Evolutionary conservation across 1,139 yeast genomes (phyloP).

Genomic region (Magnusiomyces starmeri): DNA sequence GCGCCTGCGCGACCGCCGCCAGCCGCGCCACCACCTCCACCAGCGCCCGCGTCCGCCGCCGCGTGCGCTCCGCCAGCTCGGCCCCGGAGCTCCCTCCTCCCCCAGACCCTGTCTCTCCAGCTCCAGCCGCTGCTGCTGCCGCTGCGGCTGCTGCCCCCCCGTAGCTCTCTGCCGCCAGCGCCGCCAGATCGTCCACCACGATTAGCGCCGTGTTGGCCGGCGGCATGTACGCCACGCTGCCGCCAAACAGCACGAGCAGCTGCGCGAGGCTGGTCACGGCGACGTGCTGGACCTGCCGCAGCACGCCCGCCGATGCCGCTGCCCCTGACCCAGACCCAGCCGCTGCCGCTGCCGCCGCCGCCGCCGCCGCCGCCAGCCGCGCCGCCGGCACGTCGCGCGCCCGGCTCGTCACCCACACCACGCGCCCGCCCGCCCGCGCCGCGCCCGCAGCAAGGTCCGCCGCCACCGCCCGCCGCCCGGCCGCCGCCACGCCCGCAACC

Average conservation of each 20-base stretch:
- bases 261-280: neutral
- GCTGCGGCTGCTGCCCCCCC: neutral
- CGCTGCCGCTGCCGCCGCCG: neutral
- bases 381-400: neutral
- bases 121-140: neutral
- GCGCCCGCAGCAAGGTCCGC: neutral
- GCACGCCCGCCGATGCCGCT: neutral
- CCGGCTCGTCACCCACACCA: conserved; percentile 1
- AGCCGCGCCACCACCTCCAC: neutral
- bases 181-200: conserved; percentile 1
- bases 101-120: neutral
- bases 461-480: conserved; percentile 2
- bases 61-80: neutral
- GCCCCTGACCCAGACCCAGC: too few species aligned
- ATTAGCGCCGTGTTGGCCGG: neutral
- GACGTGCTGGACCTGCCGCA: neutral
- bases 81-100: neutral
- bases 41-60: neutral
- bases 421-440: neutral
- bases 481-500: neutral
- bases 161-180: neutral
- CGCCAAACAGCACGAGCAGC: neutral
- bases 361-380: neutral
- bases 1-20: neutral
- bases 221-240: conserved; percentile 1